Evolutionary conservation across 768 basidiomycete genomes (phyloP).

Genomic region (Suillus tomentosus): DNA sequence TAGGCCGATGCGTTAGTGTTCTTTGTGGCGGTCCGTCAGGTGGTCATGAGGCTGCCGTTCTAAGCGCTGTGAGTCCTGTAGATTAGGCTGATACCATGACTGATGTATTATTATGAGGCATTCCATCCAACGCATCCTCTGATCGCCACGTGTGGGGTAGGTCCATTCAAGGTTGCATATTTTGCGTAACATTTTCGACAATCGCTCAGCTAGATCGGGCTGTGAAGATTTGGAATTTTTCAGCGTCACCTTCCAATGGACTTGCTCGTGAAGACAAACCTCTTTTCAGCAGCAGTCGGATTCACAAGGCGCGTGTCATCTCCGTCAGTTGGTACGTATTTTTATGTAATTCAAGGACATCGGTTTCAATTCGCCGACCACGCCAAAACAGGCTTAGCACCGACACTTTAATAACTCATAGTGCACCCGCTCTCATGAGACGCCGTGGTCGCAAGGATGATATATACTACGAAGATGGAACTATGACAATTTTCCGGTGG

Average conservation of each 20-base stretch:
- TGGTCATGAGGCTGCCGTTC: constrained; percentile 70
- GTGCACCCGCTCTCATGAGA: constrained; percentile 53
- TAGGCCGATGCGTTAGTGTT: constrained; percentile 60
- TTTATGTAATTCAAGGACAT: background rate
- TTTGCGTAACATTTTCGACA: background rate
- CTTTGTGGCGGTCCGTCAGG: constrained; percentile 72
- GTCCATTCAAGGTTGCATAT: constrained; percentile 23
- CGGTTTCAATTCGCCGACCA: background rate
- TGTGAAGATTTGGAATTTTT: constrained; percentile 75
- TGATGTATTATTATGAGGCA: constrained; percentile 42
- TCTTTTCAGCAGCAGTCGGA: constrained; percentile 63
- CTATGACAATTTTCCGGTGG: constrained; percentile 68
- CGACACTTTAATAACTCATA: constrained; percentile 57
- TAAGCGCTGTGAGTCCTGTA: constrained; percentile 52
- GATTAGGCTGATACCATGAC: constrained; percentile 3
- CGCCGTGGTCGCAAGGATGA: constrained; percentile 23
- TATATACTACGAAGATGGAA: constrained; percentile 45
- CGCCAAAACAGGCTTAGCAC: constrained; percentile 48
- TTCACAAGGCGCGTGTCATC: constrained; percentile 67
- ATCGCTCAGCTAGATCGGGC: constrained; percentile 62
- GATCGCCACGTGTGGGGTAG: constrained; percentile 77
- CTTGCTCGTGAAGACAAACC: constrained; percentile 73
- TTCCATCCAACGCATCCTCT: constrained; percentile 68
- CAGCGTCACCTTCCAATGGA: constrained; percentile 36
- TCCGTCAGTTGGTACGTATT: constrained; percentile 61